Evolutionary conservation across 169 alveolate genomes (phyloP).

Genomic region (Eimeria acervulina): DNA sequence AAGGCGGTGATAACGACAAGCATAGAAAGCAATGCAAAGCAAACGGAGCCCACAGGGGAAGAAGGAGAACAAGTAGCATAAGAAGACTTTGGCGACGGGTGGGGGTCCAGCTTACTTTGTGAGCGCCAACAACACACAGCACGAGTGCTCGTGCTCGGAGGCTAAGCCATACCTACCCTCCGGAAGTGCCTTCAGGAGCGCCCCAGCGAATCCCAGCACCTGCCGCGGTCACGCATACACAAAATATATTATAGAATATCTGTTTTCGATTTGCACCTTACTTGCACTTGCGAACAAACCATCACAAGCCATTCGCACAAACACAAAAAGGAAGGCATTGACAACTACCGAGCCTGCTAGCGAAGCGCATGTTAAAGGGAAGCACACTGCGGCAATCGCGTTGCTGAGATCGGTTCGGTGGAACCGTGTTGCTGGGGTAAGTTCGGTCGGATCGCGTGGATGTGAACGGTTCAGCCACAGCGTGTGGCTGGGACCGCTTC

Average conservation of each 20-base stretch:
- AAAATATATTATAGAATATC: too few species aligned
- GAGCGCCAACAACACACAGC: constrained; percentile 91
- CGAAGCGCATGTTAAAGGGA: too few species aligned
- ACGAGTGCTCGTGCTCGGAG: constrained; percentile 94
- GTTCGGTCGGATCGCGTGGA: too few species aligned
- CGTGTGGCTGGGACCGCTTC: background rate
- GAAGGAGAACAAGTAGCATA: background rate
- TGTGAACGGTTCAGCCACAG: background rate
- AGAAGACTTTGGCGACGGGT: background rate
- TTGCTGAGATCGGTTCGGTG: too few species aligned
- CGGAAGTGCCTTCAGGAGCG: constrained; percentile 69
- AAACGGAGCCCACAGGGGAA: background rate
- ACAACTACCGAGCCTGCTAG: too few species aligned
- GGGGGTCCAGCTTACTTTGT: constrained; percentile 31
- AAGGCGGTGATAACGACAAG: background rate
- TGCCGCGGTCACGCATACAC: background rate
- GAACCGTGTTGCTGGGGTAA: too few species aligned
- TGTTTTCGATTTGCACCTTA: too few species aligned
- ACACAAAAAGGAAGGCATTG: too few species aligned
- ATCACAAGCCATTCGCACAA: background rate
- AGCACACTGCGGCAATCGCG: too few species aligned
- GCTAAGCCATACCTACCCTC: constrained; percentile 89
- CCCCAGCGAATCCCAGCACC: constrained; percentile 55
- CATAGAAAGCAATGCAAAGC: background rate
- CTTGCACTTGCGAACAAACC: background rate